phyloP scores from a whole-genome alignment of 2,329 filamentous ascomycete species.

The Coniochaeta prunicola region DNA sequence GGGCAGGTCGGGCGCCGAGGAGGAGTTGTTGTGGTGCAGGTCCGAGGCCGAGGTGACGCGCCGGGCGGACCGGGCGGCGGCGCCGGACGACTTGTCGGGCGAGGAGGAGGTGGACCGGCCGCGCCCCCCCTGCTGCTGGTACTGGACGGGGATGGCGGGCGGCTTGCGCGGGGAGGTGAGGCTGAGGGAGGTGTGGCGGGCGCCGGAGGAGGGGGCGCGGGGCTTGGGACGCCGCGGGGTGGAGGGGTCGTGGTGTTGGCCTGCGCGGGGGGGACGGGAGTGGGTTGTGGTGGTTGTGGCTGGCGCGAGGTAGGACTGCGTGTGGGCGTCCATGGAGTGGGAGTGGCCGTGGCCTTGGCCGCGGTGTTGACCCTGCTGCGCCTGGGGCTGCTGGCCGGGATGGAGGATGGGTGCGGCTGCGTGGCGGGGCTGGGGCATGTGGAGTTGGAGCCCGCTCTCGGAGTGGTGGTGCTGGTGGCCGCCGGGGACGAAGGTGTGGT shows the following conservation, averaged over 20 bases:
- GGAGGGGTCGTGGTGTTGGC: constrained; percentile 7
- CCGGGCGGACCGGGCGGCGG: constrained; percentile 1
- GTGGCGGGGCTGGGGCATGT: constrained; percentile 41
- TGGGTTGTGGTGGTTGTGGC: no score
- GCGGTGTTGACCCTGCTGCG: constrained; percentile 32
- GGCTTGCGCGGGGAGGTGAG: constrained; percentile 34
- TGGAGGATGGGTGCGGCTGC: constrained; percentile 27
- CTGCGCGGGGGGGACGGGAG: constrained; percentile 2
- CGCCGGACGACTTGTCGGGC: neutral
- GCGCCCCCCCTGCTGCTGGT: neutral
- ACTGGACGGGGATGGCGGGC: neutral
- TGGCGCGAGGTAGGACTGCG: constrained; percentile 7
- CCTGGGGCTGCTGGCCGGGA: constrained; percentile 19
- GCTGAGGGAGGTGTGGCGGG: constrained; percentile 29
- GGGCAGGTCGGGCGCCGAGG: neutral
- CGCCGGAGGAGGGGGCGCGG: constrained; percentile 46
- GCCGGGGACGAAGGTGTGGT: constrained; percentile 2
- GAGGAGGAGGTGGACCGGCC: neutral
- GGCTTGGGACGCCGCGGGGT: constrained; percentile 36
- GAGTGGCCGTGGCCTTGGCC: constrained; percentile 47
- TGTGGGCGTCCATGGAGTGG: constrained; percentile 30
- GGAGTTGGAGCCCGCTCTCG: constrained; percentile 39
- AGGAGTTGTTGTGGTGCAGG: neutral
- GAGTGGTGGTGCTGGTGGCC: neutral
- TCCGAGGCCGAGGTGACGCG: constrained; percentile 2